Evolutionary conservation across 805 yeast genomes (phyloP), one percentile per base, ranked within the genome.

Genomic region (Metschnikowia koreensis): DNA sequence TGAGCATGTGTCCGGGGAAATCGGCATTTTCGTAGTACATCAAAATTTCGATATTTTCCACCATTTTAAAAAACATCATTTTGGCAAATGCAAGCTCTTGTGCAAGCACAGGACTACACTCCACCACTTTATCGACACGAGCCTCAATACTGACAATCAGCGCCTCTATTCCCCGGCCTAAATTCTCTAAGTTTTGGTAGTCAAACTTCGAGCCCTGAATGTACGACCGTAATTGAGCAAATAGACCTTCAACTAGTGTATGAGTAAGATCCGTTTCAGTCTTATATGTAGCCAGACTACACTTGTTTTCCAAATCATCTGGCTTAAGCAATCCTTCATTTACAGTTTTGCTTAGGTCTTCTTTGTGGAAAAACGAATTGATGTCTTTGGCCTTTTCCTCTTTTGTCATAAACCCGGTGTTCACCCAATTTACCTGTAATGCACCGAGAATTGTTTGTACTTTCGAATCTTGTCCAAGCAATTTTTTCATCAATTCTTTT

Each of bases 1-100:
- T 11, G 40, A 38, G 11, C 15, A 2, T 7, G 34, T 45, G 52
- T 16, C 46, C 52, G 2, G 46, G 42, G n/a, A 29, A 10, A 6
- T 36, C 44, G 15, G 46, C 16, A 3, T 1, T 22, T 28, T 41
- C 28, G 34, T 50, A 50, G 44, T 44, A 41, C 34, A 37, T 36
- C 46, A 50, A 50, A 13, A 45, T 15, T 29, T 50, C 52, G n/a
- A 50, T 41, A 1, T 48, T n/a, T 4, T 44, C 48, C 8, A 26
- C 36, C 52, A 50, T 50, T 33, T 16, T 12, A 5, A 36, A 15
- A 33, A 33, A 50, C 33, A 50, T 37, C 4, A 9, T 28, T 38
- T 36, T 27, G 9, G 34, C 26, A 15, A 15, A 37, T 3, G 28
- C n/a, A 37, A 37, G 22, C 29, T 42, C n/a, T 8, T 11, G 26